Conservation (phyloP, 2,329 filamentous ascomycete genomes). For the Cryphonectria naterciae region DNA sequence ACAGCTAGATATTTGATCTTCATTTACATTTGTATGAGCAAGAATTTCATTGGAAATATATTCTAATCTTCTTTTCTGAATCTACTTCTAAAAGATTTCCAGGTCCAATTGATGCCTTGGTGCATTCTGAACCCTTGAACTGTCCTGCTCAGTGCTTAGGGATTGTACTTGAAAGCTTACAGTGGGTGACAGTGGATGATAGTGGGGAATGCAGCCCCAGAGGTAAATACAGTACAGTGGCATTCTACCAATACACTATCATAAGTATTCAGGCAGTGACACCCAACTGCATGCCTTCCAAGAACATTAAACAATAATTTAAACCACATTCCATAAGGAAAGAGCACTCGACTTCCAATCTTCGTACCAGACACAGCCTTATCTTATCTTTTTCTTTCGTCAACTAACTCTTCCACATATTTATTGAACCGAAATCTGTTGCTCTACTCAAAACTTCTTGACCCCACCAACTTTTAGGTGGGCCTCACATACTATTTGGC, state of each 20-base stretch:
- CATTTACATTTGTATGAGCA: not conserved
- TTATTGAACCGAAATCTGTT: not conserved
- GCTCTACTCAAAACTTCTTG: not conserved
- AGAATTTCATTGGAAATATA: no score
- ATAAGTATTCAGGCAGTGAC: not conserved
- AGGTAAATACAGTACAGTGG: not conserved
- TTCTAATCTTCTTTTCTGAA: no score
- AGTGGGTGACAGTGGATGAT: not conserved
- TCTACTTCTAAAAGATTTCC: no score
- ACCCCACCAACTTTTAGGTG: slow-evolving; percentile 15
- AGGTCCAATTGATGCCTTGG: not conserved
- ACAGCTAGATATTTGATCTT: not conserved
- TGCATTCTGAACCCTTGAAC: not conserved
- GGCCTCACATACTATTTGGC: not conserved
- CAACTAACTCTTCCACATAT: not conserved
- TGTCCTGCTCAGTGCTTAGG: no score
- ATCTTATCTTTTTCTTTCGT: not conserved
- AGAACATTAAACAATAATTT: not conserved
- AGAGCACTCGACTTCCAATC: not conserved
- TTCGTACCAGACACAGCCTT: not conserved
- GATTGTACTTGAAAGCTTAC: not conserved
- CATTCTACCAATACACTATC: not conserved
- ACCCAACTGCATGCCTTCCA: not conserved
- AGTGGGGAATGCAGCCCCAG: not conserved
- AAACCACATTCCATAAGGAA: not conserved